Evolutionary conservation across 1,284 basidiomycete species (phyloP).

Genomic region (Irpex sp.): DNA sequence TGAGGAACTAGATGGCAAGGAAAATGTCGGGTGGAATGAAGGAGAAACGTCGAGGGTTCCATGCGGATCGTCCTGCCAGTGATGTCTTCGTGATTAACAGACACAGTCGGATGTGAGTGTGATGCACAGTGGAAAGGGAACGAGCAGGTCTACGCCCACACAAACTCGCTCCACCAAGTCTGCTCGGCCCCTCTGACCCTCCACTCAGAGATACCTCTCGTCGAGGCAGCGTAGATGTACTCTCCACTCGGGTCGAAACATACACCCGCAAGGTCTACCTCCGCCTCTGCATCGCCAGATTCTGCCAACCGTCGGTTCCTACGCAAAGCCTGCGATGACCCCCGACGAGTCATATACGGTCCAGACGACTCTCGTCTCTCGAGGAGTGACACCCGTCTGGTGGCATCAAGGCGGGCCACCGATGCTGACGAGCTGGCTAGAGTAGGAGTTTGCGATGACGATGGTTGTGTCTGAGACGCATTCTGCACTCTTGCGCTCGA

Average conservation of each 20-base stretch:
- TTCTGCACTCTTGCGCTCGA: conserved; percentile 17
- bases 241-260: conserved; percentile 71
- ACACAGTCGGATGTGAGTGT: too few species aligned
- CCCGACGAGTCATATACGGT: conserved; percentile 8
- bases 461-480: conserved; percentile 7
- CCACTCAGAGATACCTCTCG: conserved; percentile 62
- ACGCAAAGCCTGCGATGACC: conserved; percentile 9
- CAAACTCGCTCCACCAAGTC: conserved; percentile 46
- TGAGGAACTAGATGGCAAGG: too few species aligned
- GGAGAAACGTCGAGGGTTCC: too few species aligned
- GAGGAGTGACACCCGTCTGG: conserved; percentile 9
- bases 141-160: conserved; percentile 19
- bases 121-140: too few species aligned
- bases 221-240: conserved; percentile 62
- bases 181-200: conserved; percentile 52
- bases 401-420: conserved; percentile 1
- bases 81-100: too few species aligned
- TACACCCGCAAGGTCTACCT: conserved; percentile 64
- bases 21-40: too few species aligned
- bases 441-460: not conserved
- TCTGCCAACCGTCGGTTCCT: conserved; percentile 9
- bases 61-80: too few species aligned
- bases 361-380: conserved; percentile 8
- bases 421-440: not conserved
- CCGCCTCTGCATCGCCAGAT: conserved; percentile 26